A percentile compares a stretch with the other conserved stretches of the same genome.
These are phyloP conservation scores for Pythium monospermum DNA, from an alignment of 352 stramenopile species.

Conservation along the genomic window DNA sequence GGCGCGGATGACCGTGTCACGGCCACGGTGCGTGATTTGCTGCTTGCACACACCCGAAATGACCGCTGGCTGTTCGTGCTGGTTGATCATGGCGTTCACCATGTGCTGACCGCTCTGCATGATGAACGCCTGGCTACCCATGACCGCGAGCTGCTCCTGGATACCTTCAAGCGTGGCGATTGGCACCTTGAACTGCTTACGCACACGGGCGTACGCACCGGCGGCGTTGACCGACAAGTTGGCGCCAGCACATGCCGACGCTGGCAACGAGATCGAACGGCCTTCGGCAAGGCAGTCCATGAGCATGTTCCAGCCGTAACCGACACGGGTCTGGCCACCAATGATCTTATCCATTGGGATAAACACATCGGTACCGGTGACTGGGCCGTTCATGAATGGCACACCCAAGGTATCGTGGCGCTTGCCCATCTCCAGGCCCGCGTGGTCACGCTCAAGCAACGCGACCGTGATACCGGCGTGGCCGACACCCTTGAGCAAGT, in stretches of 20 bases:
- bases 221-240: slow-evolving; percentile 92
- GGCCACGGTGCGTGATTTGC: slow-evolving; percentile 95
- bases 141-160: slow-evolving; percentile 94
- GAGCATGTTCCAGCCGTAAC: slow-evolving; percentile 99
- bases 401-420: slow-evolving; percentile 94
- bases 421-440: slow-evolving; percentile 92
- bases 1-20: slow-evolving; percentile 93
- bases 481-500: slow-evolving; percentile 91
- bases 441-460: slow-evolving; percentile 93
- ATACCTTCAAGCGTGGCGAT: slow-evolving; percentile 98
- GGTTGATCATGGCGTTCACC: slow-evolving; percentile 98
- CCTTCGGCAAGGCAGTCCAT: slow-evolving; percentile 98
- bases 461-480: slow-evolving; percentile 96
- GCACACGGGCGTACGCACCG: slow-evolving; percentile 93
- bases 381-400: slow-evolving; percentile 98
- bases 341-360: slow-evolving; percentile 98
- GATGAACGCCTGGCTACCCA: slow-evolving; percentile 93
- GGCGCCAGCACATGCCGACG: slow-evolving; percentile 89
- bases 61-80: slow-evolving; percentile 97
- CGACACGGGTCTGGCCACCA: slow-evolving; percentile 93
- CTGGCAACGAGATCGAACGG: slow-evolving; percentile 95
- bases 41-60: slow-evolving; percentile 99
- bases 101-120: slow-evolving; percentile 94
- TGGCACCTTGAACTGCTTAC: slow-evolving; percentile 98
- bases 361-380: slow-evolving; percentile 96